These are phyloP conservation scores for Coemansia sp. DNA, from an alignment of 192 early-diverging fungal genomes.

Conservation along the genomic window DNA sequence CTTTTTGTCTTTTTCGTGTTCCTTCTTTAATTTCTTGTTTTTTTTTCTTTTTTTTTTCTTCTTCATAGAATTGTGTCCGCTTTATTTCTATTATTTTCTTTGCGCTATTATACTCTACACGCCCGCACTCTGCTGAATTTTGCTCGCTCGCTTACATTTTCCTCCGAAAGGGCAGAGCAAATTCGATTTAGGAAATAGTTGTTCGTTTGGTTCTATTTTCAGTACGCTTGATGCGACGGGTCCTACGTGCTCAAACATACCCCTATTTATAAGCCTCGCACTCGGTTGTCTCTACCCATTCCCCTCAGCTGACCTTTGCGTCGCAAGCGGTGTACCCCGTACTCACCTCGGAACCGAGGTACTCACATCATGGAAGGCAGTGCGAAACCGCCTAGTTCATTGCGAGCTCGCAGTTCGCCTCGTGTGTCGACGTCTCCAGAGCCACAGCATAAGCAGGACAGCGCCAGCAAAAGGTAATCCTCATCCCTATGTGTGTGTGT, in stretches of 20 bases:
- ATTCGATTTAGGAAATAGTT: neutral
- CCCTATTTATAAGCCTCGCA: neutral
- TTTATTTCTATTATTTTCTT: neutral
- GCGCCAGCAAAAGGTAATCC: slow-evolving; percentile 8
- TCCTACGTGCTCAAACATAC: neutral
- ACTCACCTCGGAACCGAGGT: neutral
- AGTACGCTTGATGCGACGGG: slow-evolving; percentile 2
- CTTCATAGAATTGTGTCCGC: slow-evolving; percentile 1
- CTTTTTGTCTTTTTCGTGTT: neutral
- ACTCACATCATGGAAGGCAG: slow-evolving; percentile 7
- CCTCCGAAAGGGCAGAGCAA: neutral
- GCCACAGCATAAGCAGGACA: slow-evolving; percentile 9
- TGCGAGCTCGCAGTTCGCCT: neutral
- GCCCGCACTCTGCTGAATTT: slow-evolving; percentile 5
- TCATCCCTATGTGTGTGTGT: neutral
- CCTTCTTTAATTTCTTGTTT: slow-evolving; percentile 1
- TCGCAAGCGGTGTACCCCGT: neutral
- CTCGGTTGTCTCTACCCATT: neutral
- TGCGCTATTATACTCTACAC: neutral
- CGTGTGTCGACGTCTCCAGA: slow-evolving; percentile 10
- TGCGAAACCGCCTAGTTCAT: neutral
- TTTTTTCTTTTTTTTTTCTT: neutral
- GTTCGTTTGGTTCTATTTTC: neutral
- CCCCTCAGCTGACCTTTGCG: neutral
- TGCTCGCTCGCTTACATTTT: slow-evolving; percentile 1